Evolutionary conservation across 805 yeast species (phyloP), one percentile per base, ranked within the genome.

Genomic region (Candida ovalis): DNA sequence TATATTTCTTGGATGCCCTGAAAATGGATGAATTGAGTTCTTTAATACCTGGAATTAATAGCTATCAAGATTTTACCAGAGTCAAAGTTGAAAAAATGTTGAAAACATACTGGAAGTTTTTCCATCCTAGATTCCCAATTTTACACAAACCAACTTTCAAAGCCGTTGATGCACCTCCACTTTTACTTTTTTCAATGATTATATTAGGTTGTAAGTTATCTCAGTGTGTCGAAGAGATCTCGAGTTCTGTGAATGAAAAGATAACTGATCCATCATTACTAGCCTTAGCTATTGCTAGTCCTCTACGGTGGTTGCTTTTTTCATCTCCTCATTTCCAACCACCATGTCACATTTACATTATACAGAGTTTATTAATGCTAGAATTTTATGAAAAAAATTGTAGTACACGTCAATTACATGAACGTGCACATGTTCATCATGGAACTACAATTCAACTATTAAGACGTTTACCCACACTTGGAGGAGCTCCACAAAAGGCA

Each of bases 401-500:
- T 55, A 72, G 88, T 0, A 76, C 79, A 40, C 70, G 96, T 56
- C 68, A 70, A 37, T 65, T 86, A 57, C 96, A 88, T 62, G 96
- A 88, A 66, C 67, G 96, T 42, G 86, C 88, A 0, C 92, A 85
- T 64, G 69, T 89, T 19, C 96, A 89, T 61, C 96, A 88, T 63
- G 96, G 94, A 4, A 85, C 96, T 0, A 82, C 91, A 0, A 82
- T 88, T 37, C 96, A 88, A 64, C 67, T 88, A 39, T 67, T 88
- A 43, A 70, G 95, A 55, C 72, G 96, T 56, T 80, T 88, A 0
- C 88, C 95, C 1, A 77, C 86, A 1, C 65, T 88, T 30, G 90
- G 90, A 13, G 90, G 90, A 0, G 80, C 84, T 48, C 87, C 89
- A 0, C 66, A 62, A 62, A 40, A 67, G 56, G 23, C 56, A 17